Conservation (phyloP, 2,329 filamentous ascomycete species). For the Chrysosporium queenslandicum region DNA sequence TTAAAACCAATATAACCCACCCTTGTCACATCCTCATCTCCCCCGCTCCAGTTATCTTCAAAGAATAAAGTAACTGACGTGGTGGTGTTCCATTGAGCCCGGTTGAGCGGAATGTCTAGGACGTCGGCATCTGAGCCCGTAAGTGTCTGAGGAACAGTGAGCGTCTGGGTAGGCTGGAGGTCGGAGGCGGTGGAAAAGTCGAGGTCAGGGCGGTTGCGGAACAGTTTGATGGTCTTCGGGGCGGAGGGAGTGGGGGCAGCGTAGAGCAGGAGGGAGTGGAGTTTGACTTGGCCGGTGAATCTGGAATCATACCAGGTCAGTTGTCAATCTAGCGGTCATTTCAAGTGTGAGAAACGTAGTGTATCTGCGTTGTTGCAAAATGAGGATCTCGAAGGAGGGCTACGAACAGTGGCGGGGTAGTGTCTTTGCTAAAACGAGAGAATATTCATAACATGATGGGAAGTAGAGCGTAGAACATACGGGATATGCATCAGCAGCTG, state of each 20-base stretch:
- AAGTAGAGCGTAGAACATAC: slow-evolving; percentile 42
- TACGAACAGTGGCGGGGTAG: slow-evolving; percentile 6
- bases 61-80: slow-evolving; percentile 77
- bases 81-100: slow-evolving; percentile 82
- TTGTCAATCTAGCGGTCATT: neutral
- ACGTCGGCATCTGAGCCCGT: slow-evolving; percentile 47
- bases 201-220: slow-evolving; percentile 74
- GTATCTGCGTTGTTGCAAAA: neutral
- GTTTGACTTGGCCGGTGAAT: slow-evolving; percentile 86
- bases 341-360: neutral
- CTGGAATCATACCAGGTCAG: slow-evolving; percentile 37
- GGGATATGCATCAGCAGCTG: slow-evolving; percentile 88
- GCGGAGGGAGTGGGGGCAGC: slow-evolving; percentile 61
- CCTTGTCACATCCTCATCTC: slow-evolving; percentile 68
- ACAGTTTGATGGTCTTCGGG: slow-evolving; percentile 75
- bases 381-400: neutral
- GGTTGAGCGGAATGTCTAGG: slow-evolving; percentile 77
- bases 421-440: neutral
- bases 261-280: slow-evolving; percentile 80
- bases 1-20: slow-evolving; percentile 83
- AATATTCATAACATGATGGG: no score
- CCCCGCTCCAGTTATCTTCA: slow-evolving; percentile 76
- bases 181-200: slow-evolving; percentile 73
- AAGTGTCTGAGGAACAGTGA: slow-evolving; percentile 66
- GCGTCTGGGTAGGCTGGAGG: slow-evolving; percentile 58